Evolutionary conservation across 352 stramenopile species (phyloP), one percentile per base, ranked within the genome.

Genomic region (Phytopythium delawarense): DNA sequence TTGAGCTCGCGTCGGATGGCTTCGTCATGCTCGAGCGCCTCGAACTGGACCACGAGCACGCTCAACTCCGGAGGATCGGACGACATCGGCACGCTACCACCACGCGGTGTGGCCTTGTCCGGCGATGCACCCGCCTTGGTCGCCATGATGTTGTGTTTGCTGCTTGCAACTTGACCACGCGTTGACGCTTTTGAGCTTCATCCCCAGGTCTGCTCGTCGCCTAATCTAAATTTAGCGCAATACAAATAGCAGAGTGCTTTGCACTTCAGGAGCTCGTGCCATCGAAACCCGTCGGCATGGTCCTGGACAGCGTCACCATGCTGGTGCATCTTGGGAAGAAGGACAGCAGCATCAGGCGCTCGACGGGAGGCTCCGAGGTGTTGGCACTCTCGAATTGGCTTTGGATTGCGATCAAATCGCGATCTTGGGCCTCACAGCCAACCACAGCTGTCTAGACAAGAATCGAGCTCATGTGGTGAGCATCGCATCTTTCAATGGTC

Each of bases 31-130:
- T 69, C 67, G 0, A 89, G 72, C 16, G 78, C 78, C 39, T 89
- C 80, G 30, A 72, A 63, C 49, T 85, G 78, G 30, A 89, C 62
- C 11, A 88, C 63, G n/a, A 89, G 57, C 48, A 89, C 78, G n/a
- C 65, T 74, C 4, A 74, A 66, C 53, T 84, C 40, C 18, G 49
- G 40, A n/a, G 55, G 35, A 35, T 65, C 51, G 54, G 34, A n/a
- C 13, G 49, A 23, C 49, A 20, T 13, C 7, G 28, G 49, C 25
- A 55, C 49, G 18, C 13, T 6, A 2, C 25, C 49, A 1, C 25
- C 49, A 7, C 49, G 49, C 35, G 49, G 49, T 12, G 49, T 55
- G 13, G 25, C 49, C 49, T 55, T 55, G 49, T 55, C 49, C 15
- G 49, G 5, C 15, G 49, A 30, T 13, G 8, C 44, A 23, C n/a